Percentiles rank a stretch among this genome's conserved stretches.
These are phyloP conservation scores for Boletus mariae DNA, from an alignment of 1,284 basidiomycete species.

Conservation along the genomic window DNA sequence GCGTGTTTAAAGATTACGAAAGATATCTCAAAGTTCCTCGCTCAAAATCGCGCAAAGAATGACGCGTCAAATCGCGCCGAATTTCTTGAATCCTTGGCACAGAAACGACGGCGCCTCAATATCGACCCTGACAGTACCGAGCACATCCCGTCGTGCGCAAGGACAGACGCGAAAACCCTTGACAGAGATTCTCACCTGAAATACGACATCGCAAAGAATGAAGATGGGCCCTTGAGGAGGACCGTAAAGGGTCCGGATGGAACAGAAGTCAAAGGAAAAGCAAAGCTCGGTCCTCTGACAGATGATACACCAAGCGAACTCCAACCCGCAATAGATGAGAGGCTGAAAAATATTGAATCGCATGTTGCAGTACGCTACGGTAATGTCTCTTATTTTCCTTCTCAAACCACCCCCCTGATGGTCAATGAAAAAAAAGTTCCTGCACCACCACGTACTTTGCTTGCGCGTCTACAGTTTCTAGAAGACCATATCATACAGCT, in stretches of 20 bases:
- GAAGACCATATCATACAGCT: constrained; percentile 72
- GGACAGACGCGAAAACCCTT: constrained; percentile 64
- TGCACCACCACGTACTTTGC: constrained; percentile 57
- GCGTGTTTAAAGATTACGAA: constrained; percentile 51
- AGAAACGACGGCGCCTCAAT: constrained; percentile 46
- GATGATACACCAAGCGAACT: constrained; percentile 36
- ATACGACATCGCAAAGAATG: constrained; percentile 78
- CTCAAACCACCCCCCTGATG: background rate
- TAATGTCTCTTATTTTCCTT: constrained; percentile 29
- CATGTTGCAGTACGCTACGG: constrained; percentile 73
- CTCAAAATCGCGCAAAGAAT: constrained; percentile 63
- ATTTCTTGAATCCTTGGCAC: constrained; percentile 56
- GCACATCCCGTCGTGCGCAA: constrained; percentile 55
- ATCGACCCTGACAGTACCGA: constrained; percentile 29
- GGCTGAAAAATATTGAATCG: constrained; percentile 60
- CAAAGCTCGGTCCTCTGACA: constrained; percentile 25
- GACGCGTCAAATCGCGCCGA: constrained; percentile 71
- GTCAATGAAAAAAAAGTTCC: constrained; percentile 55
- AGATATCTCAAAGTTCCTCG: constrained; percentile 65
- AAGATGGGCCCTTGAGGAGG: constrained; percentile 66
- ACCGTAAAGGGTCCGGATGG: constrained; percentile 39
- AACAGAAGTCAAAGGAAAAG: constrained; percentile 19
- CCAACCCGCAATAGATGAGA: constrained; percentile 59
- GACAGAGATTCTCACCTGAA: constrained; percentile 76
- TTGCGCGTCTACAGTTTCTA: constrained; percentile 60